Evolutionary conservation across 305 asterid genomes (phyloP).

Genomic region (Euphrasia arctica): DNA sequence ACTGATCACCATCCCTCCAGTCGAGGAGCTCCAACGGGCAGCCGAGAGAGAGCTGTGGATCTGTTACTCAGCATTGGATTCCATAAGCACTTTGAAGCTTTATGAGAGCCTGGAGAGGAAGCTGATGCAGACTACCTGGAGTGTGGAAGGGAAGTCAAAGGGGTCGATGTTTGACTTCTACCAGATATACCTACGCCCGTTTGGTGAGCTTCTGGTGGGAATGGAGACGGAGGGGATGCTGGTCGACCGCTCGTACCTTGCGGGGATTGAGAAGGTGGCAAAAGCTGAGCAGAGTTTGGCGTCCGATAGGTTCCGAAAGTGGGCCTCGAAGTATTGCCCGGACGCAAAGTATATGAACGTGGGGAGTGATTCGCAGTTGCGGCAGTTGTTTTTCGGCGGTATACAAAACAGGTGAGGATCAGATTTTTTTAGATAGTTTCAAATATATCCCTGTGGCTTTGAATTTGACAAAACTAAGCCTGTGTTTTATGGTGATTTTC

Average conservation of each 20-base stretch:
- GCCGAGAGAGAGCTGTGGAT: conserved; percentile 74
- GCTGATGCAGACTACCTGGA: conserved; percentile 58
- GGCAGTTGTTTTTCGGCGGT: conserved; percentile 94
- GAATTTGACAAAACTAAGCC: too few relatives aligned
- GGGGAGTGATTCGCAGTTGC: conserved; percentile 92
- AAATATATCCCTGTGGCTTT: background rate
- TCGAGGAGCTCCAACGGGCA: conserved; percentile 75
- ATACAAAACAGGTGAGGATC: conserved; percentile 64
- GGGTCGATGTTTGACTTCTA: conserved; percentile 84
- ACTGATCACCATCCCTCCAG: conserved; percentile 67
- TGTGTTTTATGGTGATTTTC: too few relatives aligned
- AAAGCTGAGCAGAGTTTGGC: conserved; percentile 81
- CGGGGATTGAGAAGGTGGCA: conserved; percentile 89
- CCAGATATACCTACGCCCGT: conserved; percentile 72
- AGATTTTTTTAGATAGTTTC: background rate
- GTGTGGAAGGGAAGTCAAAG: conserved; percentile 56
- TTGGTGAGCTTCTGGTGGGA: conserved; percentile 88
- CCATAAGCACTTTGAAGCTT: conserved; percentile 90
- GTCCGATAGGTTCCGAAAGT: conserved; percentile 79
- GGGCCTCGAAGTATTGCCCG: conserved; percentile 88
- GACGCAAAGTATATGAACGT: conserved; percentile 88
- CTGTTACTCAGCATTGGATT: conserved; percentile 90
- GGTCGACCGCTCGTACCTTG: conserved; percentile 90
- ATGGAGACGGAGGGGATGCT: conserved; percentile 96
- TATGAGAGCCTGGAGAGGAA: conserved; percentile 79